Evolutionary conservation across 352 stramenopile genomes (phyloP).

Genomic region (Hyphochytrium catenoides): DNA sequence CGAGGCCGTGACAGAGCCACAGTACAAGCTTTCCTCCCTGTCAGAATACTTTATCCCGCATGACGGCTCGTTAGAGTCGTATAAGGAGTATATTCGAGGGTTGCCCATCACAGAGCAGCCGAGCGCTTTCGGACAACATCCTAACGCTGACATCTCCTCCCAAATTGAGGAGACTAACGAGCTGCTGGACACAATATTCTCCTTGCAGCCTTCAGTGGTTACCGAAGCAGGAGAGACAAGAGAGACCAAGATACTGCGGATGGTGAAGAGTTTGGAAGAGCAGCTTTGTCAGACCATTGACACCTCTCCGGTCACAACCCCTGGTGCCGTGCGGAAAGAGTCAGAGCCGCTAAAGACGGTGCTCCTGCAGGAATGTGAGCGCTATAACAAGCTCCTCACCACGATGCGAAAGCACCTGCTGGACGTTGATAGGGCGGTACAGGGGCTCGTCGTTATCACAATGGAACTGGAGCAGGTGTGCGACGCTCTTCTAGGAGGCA

Average conservation of each 20-base stretch:
- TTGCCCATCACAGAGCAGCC: slow-evolving; percentile 24
- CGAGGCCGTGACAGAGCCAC: slow-evolving; percentile 7
- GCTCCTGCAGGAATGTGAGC: slow-evolving; percentile 32
- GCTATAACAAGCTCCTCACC: slow-evolving; percentile 18
- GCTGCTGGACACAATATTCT: slow-evolving; percentile 20
- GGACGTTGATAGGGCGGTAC: slow-evolving; percentile 17
- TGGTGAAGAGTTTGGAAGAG: slow-evolving; percentile 12
- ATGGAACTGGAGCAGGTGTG: slow-evolving; percentile 28
- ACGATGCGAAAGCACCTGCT: slow-evolving; percentile 12
- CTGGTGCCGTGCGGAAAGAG: slow-evolving; percentile 12
- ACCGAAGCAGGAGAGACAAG: slow-evolving; percentile 12
- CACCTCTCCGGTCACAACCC: slow-evolving; percentile 9
- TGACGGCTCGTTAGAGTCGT: slow-evolving; percentile 19
- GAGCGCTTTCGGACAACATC: slow-evolving; percentile 38
- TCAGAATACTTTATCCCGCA: slow-evolving; percentile 28
- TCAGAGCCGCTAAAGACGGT: slow-evolving; percentile 30
- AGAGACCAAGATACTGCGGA: slow-evolving; percentile 15
- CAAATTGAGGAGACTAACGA: slow-evolving; percentile 25
- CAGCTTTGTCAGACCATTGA: slow-evolving; percentile 25
- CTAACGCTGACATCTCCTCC: slow-evolving; percentile 33
- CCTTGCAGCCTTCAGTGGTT: slow-evolving; percentile 17
- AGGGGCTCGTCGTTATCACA: slow-evolving; percentile 35
- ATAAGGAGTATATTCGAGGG: slow-evolving; percentile 25
- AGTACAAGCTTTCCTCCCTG: slow-evolving; percentile 17
- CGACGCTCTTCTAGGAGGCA: slow-evolving; percentile 17